These are phyloP conservation scores for Picea sitchensis DNA, from an alignment of 75 land plant species.

Conservation along the genomic window DNA sequence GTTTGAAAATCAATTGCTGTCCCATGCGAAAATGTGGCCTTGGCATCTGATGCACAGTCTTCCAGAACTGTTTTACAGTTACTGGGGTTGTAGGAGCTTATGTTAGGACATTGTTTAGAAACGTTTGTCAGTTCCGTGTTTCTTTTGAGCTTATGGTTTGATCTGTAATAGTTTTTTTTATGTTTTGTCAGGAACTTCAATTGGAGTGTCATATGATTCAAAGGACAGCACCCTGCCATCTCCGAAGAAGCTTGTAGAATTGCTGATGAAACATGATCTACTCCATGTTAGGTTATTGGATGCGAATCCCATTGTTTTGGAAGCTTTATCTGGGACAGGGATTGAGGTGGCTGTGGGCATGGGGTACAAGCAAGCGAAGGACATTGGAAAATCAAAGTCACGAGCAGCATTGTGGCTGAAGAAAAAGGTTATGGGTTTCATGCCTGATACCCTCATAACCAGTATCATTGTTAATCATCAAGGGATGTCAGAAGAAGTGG, in stretches of 20 bases:
- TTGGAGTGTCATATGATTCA: neutral
- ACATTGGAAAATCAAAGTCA: slow-evolving; percentile 5
- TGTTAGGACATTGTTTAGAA: too few species aligned
- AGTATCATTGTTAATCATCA: neutral
- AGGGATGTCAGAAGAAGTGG: neutral
- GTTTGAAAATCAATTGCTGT: too few species aligned
- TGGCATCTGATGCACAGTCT: too few species aligned
- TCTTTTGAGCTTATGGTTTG: too few species aligned
- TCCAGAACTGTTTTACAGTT: too few species aligned
- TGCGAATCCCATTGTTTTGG: slow-evolving; percentile 8
- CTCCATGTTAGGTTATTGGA: neutral
- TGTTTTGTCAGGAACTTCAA: neutral
- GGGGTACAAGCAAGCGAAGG: neutral
- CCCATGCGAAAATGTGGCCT: too few species aligned
- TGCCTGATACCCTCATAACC: slow-evolving; percentile 2
- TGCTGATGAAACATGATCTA: neutral
- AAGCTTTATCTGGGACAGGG: neutral
- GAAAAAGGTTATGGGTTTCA: slow-evolving; percentile 5
- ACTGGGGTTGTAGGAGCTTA: too few species aligned
- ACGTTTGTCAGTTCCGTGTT: too few species aligned
- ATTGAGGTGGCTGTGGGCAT: slow-evolving; percentile 2
- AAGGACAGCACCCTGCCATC: neutral
- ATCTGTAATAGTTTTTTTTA: too few species aligned
- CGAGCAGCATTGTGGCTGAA: slow-evolving; percentile 9
- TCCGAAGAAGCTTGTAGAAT: neutral